Base-by-base conservation (phyloP, 345 rosid genomes). In the Gossypium raimondii region DNA sequence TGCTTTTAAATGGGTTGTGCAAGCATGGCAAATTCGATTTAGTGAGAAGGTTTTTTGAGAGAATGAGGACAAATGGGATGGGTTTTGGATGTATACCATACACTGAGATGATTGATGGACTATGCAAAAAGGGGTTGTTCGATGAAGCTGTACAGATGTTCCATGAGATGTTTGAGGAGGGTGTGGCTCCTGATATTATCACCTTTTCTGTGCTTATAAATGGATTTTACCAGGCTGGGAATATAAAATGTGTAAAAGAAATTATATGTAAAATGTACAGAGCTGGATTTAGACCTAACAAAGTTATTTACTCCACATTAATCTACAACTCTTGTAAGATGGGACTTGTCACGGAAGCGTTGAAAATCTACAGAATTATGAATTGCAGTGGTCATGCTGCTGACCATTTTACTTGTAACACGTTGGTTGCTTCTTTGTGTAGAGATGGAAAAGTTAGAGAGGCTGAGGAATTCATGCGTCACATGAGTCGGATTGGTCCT, bases 131-230 rank as follows among this genome's bases (percentile, higher is more conserved):
- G 58, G 91, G 88, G 69, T 43, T 85, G 77, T 70, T 89, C 60
- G 75, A 83, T 84, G 93, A 89, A 80, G 92, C 97, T 56, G 70
- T 86, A 61, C 78, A 76, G 73, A 70, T 92, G 84, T 81, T 92
- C 6, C 59, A 78, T 73, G 75, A 75, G 79, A 92, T 92, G 98
- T 58, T 84, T 20, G 77, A 78, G 79, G 91, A 86, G 80, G 89
- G 89, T 71, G 81, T 77, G 75, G 64, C 60, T 78, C 92, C 93
- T 52, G 98, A 94, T 85, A 51, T 90, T 56, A 81, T 90, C 70
- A 89, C 97, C 38, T 92, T 86, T 78, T 90, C 98, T 41, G 92
- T 81, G 12, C 94, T 94, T 55, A 77, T 94, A 74, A 89, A 89
- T 82, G 98, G 98, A 79, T 88, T 86, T 77, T 84, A 82, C 83